These are phyloP conservation scores for Alternaria alternata DNA, from an alignment of 2,329 filamentous ascomycete genomes.

Conservation along the genomic window DNA sequence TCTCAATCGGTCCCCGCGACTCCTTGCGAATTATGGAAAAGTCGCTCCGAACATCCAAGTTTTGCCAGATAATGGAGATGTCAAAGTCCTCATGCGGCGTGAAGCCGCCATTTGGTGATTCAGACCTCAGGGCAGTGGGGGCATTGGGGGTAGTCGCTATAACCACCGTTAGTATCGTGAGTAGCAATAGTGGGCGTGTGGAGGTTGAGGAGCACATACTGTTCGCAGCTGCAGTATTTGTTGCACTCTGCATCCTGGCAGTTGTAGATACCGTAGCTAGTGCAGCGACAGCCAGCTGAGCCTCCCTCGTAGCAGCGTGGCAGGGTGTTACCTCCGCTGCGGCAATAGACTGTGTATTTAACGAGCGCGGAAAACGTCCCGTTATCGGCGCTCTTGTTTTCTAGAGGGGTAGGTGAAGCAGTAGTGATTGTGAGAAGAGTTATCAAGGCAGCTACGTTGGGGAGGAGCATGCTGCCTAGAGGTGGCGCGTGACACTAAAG, in stretches of 20 bases:
- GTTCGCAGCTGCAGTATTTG: not conserved
- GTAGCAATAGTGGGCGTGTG: not conserved
- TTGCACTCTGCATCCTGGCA: conserved; percentile 5
- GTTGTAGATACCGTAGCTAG: not conserved
- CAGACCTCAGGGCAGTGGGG: not conserved
- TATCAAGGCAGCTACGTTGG: not conserved
- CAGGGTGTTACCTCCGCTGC: not conserved
- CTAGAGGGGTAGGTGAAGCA: conserved; percentile 1
- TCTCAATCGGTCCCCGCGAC: conserved; percentile 10
- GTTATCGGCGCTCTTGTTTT: not conserved
- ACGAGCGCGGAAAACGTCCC: not conserved
- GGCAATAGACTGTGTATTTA: conserved; percentile 2
- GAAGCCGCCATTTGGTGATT: not conserved
- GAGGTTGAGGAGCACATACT: conserved; percentile 2
- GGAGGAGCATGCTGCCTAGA: not conserved
- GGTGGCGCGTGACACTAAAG: not conserved
- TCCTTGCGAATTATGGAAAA: conserved; percentile 6
- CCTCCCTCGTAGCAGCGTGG: conserved; percentile 8
- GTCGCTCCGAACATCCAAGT: conserved; percentile 8
- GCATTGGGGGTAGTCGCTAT: not conserved
- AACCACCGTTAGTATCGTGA: not conserved
- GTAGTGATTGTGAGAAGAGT: not conserved
- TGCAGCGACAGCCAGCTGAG: conserved; percentile 4
- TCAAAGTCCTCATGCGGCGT: conserved; percentile 9
- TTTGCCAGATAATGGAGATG: conserved; percentile 10